Evolutionary conservation across 345 rosid species (phyloP).

Genomic region (Microcos paniculata): DNA sequence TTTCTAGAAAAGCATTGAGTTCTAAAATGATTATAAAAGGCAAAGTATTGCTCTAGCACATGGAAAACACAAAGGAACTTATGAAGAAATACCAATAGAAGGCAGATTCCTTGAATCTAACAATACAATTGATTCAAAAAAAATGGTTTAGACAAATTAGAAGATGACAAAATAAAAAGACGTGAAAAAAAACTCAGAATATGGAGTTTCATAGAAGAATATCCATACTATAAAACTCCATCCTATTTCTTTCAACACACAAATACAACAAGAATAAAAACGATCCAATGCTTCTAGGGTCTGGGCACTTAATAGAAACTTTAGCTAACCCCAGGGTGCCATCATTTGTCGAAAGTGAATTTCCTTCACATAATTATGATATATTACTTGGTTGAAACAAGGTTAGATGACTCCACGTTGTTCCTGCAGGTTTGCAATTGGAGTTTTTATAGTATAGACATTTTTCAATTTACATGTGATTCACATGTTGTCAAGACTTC

Average conservation of each 20-base stretch:
- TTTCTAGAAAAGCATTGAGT: too few relatives aligned
- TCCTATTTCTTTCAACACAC: not conserved
- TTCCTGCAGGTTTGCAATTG: not conserved
- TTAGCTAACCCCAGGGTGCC: not conserved
- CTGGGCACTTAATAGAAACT: not conserved
- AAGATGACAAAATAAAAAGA: not conserved
- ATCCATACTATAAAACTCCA: not conserved
- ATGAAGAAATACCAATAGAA: not conserved
- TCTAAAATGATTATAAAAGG: not conserved
- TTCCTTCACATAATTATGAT: not conserved
- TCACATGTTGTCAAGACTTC: too few relatives aligned
- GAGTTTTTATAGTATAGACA: not conserved
- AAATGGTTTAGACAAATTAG: not conserved
- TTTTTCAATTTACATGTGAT: not conserved
- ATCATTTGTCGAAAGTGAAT: not conserved
- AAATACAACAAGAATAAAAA: not conserved
- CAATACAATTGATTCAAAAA: not conserved
- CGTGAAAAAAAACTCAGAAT: not conserved
- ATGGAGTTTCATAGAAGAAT: not conserved
- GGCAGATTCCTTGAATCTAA: not conserved
- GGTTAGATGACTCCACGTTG: not conserved
- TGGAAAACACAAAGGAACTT: not conserved
- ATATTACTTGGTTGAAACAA: not conserved
- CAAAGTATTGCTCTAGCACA: not conserved
- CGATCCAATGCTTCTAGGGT: not conserved